A percentile compares a stretch with the other conserved stretches of the same genome.
These are phyloP conservation scores for Potentilla sterilis DNA, from an alignment of 306 rosid genomes.

Conservation along the genomic window DNA sequence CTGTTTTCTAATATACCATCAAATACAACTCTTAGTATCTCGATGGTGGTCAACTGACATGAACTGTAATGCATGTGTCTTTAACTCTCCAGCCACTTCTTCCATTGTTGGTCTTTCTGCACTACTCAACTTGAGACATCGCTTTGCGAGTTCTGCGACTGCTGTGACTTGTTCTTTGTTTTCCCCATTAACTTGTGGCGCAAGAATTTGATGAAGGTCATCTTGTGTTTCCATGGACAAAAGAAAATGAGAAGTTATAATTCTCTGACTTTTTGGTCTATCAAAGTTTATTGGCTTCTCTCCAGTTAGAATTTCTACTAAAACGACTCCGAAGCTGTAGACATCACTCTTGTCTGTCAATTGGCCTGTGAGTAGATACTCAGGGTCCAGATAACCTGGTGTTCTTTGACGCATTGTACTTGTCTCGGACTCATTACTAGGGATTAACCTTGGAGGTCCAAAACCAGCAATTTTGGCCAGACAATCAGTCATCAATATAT, in stretches of 20 bases:
- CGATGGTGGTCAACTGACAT: neutral
- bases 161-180: neutral
- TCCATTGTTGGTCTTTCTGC: neutral
- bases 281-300: neutral
- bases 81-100: neutral
- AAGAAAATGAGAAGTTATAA: slow-evolving; percentile 2
- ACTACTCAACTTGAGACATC: neutral
- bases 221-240: neutral
- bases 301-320: neutral
- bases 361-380: neutral
- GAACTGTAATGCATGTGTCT: neutral
- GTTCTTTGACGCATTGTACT: neutral
- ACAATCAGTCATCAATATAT: neutral
- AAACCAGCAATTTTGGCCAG: neutral
- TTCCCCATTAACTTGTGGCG: neutral
- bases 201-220: neutral
- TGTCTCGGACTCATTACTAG: slow-evolving; percentile 2
- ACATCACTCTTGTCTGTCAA: slow-evolving; percentile 14
- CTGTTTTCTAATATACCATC: too few species aligned
- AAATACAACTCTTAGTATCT: too few species aligned
- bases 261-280: slow-evolving; percentile 2
- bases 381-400: slow-evolving; percentile 9
- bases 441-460: neutral
- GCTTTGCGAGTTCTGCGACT: neutral
- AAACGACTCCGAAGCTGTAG: slow-evolving; percentile 8